Evolutionary conservation across 139 green algal genomes (phyloP), one percentile per base, ranked within the genome.

Genomic region (Eudorina sp.): DNA sequence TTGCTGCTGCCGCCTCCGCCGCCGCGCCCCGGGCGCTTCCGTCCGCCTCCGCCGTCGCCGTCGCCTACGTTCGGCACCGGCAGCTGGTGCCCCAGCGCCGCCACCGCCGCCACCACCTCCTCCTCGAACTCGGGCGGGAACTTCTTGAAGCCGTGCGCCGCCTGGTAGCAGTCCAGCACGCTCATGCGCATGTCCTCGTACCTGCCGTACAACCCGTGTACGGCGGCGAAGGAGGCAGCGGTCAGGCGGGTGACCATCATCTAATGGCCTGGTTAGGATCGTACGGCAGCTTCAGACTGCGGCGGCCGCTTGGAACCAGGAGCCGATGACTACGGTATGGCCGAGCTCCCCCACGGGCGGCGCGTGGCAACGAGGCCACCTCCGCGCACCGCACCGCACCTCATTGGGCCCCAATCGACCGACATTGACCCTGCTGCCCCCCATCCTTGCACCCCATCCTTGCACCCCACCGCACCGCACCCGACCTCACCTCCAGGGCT

Each of bases 141-240:
- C 38, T 18, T 36, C 75, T 83, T 83, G 53, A 83, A 69, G 29
- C 75, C 48, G n/a, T 48, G 75, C 29, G 38, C 31, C 4, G 46
- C 41, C 75, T 83, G 75, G 46, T 83, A 83, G 75, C 75, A 31
- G 48, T 83, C 75, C 75, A 83, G 75, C 48, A 68, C 48, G 75
- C 75, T 83, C 48, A 83, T 69, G n/a, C 75, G 75, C 48, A 51
- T 48, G 31, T 69, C 75, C 1, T n/a, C 48, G 46, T 83, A 83
- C 75, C 75, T 83, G 75, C 34, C 2, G 43, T 8, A 43, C 73
- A 79, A n/a, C 5, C 11, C n/a, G 14, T 25, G n/a, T 25, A 6
- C 14, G 16, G 8, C 68, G 21, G 8, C 29, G 9, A 46, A 46
- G 29, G 19, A 43, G 29, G 19, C 9, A 18, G 9, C 11, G 23